A percentile compares a stretch with the other conserved stretches of the same genome.
These are phyloP conservation scores for Apiospora phragmitis DNA, from an alignment of 2,329 filamentous ascomycete species.

Conservation along the genomic window DNA sequence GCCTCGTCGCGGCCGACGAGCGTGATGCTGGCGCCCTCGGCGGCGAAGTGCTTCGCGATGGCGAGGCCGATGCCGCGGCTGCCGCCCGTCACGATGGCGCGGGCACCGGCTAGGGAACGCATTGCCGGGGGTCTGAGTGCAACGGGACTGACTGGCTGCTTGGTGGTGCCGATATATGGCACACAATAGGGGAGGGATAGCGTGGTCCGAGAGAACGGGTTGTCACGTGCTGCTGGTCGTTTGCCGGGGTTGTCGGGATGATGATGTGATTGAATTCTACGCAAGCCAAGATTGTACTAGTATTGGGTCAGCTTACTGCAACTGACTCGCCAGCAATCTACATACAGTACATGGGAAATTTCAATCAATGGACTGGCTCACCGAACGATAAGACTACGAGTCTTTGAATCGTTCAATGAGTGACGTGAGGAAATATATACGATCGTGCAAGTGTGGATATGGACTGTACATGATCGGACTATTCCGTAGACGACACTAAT, in stretches of 20 bases:
- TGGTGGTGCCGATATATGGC: not conserved
- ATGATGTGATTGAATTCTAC: not conserved
- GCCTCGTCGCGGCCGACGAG: constrained; percentile 59
- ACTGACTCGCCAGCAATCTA: not conserved
- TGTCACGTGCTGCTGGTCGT: not conserved
- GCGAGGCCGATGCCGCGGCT: constrained; percentile 70
- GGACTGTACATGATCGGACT: not conserved
- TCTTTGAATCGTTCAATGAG: not conserved
- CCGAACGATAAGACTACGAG: not conserved
- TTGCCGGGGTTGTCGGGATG: not conserved
- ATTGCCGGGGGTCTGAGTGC: constrained; percentile 17
- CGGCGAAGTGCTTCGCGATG: constrained; percentile 66
- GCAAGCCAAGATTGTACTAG: not conserved
- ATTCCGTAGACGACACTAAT: not conserved
- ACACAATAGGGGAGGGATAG: not conserved
- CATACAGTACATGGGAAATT: not conserved
- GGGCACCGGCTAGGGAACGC: constrained; percentile 45
- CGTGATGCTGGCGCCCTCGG: constrained; percentile 58
- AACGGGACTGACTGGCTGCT: not conserved
- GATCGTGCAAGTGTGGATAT: not conserved
- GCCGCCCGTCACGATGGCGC: constrained; percentile 66
- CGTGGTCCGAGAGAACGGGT: not conserved
- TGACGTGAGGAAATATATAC: not conserved
- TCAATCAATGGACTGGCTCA: not conserved
- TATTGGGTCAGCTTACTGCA: not conserved